phyloP scores from a whole-genome alignment of 2,329 filamentous ascomycete genomes.

The Eurotiales sp. region DNA sequence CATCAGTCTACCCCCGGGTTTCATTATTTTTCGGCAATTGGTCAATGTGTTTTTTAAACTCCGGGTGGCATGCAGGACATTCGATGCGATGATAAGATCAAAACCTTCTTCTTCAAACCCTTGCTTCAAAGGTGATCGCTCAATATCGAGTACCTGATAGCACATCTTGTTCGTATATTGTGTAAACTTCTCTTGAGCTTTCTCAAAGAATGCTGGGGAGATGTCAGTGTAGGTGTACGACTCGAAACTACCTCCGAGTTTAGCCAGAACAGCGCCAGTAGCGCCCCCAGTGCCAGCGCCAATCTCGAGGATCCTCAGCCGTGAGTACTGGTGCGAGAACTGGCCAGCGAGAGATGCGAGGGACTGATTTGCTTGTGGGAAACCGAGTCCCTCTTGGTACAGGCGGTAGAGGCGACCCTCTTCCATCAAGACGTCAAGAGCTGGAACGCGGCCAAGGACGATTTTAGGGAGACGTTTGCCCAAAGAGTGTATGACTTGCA shows the following conservation, averaged over 20 bases:
- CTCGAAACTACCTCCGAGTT: slow-evolving; percentile 16
- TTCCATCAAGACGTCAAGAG: slow-evolving; percentile 36
- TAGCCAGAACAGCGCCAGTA: slow-evolving; percentile 33
- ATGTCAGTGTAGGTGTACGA: slow-evolving; percentile 22
- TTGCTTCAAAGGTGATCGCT: slow-evolving; percentile 22
- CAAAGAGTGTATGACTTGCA: slow-evolving; percentile 14
- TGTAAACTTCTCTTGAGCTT: slow-evolving; percentile 13
- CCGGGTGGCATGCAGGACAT: slow-evolving; percentile 31
- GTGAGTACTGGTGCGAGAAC: slow-evolving; percentile 39
- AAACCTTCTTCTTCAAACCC: slow-evolving; percentile 25
- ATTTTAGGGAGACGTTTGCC: slow-evolving; percentile 33
- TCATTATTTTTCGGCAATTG: slow-evolving; percentile 25
- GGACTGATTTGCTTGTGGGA: neutral
- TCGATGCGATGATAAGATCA: slow-evolving; percentile 32
- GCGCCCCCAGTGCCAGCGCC: slow-evolving; percentile 45
- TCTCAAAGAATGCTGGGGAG: slow-evolving; percentile 19
- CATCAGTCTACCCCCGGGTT: slow-evolving; percentile 45
- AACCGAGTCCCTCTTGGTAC: slow-evolving; percentile 28
- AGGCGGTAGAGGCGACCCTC: slow-evolving; percentile 32
- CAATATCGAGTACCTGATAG: slow-evolving; percentile 29
- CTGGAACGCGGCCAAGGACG: slow-evolving; percentile 30
- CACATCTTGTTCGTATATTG: slow-evolving; percentile 14
- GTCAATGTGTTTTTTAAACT: slow-evolving; percentile 19
- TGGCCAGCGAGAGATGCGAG: slow-evolving; percentile 27
- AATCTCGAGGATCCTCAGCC: slow-evolving; percentile 41